Base-by-base conservation (phyloP, 225 moss, liverwort and hornwort genomes). In the Pseudisothecium myosuroides region DNA sequence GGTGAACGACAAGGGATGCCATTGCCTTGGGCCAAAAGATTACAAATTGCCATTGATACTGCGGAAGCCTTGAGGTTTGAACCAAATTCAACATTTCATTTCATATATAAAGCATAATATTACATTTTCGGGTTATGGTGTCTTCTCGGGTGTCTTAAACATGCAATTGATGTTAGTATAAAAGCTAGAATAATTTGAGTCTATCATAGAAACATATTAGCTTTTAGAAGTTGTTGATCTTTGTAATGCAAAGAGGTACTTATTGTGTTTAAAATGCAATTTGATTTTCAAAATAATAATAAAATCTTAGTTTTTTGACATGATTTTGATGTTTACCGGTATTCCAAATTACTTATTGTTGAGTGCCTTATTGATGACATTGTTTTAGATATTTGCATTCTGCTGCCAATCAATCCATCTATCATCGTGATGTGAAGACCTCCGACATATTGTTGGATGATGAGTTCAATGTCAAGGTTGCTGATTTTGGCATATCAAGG, bases 351-450 rank as follows among this genome's bases (percentile, higher is more conserved):
- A 13, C 27, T 55, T 13, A 39, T 39, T 0, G 3, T 7, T 27
- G 54, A 55, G 11, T 29, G 5, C 10, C 28, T 73, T 45, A 41
- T 73, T 64, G 9, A 18, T 59, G 16, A 11, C 47, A 11, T 58
- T 9, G 5, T 49, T 62, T 9, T 72, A 88, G 56, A 11, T 95
- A 94, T 89, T 76, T 96, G 50, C 92, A 96, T 82, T 91, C 68
- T 23, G 85, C 82, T 54, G 90, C 90, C 2, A 66, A 65, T 62
- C 92, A 83, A 4, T 90, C 96, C 39, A 97, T 95, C 56, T 92
- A 93, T 54, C 93, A 95, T 80, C 21, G 91, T 14, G 95, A 97
- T 47, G 87, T 96, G 23, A 97, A 97, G 76, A 62, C 93, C 19
- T 86, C 88, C 32, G 95, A 95, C 45, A 93, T 97, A 63, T 63